Evolutionary conservation across 2,329 filamentous ascomycete genomes (phyloP).

Genomic region (Penicillium hordei): DNA sequence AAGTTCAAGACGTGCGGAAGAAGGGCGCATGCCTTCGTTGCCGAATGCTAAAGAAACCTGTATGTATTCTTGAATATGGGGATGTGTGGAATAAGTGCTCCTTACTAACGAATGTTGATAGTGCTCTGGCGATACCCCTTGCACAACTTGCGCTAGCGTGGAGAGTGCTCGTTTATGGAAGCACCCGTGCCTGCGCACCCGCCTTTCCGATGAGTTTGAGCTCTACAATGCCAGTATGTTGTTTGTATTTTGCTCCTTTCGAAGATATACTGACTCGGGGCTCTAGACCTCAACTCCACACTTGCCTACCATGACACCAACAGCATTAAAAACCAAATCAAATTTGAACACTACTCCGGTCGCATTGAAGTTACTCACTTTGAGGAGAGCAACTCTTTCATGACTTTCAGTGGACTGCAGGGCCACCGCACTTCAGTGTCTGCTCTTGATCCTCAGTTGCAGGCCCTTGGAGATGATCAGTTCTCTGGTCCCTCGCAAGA

Average conservation of each 20-base stretch:
- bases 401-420: slow-evolving; percentile 48
- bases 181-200: slow-evolving; percentile 58
- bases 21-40: slow-evolving; percentile 62
- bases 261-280: slow-evolving; percentile 20
- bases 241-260: neutral
- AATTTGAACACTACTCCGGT: slow-evolving; percentile 50
- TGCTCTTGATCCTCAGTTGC: slow-evolving; percentile 42
- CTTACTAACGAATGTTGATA: slow-evolving; percentile 20
- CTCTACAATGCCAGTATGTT: slow-evolving; percentile 54
- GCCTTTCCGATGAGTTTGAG: slow-evolving; percentile 58
- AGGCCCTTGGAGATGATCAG: slow-evolving; percentile 43
- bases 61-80: slow-evolving; percentile 24
- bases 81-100: neutral
- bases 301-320: slow-evolving; percentile 54
- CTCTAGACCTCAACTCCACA: slow-evolving; percentile 50
- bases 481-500: slow-evolving; percentile 40
- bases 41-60: slow-evolving; percentile 63
- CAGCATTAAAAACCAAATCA: slow-evolving; percentile 49
- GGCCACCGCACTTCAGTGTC: slow-evolving; percentile 40
- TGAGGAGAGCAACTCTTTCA: slow-evolving; percentile 48
- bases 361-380: slow-evolving; percentile 60
- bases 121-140: slow-evolving; percentile 61
- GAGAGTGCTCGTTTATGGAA: slow-evolving; percentile 63
- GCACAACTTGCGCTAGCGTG: slow-evolving; percentile 59
- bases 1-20: slow-evolving; percentile 61